Evolutionary conservation across 768 basidiomycete genomes (phyloP).

Genomic region (Chalciporus sphaerocephalus): DNA sequence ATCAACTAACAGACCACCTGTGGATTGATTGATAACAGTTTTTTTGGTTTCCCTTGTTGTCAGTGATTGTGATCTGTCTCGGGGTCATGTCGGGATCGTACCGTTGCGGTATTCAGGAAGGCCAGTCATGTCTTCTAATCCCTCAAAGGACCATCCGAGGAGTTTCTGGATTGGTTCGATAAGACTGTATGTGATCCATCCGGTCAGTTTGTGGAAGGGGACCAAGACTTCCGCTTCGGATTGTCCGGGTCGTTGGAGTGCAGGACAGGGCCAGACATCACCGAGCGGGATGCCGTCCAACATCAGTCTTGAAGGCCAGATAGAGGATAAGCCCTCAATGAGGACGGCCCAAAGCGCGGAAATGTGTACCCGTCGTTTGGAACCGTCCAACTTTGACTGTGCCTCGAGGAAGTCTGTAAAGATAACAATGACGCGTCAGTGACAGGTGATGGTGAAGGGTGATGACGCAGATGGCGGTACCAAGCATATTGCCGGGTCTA

Average conservation of each 20-base stretch:
- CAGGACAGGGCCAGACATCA: constrained; percentile 88
- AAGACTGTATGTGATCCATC: constrained; percentile 90
- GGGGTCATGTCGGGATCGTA: constrained; percentile 17
- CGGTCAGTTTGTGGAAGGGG: constrained; percentile 94
- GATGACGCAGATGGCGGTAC: constrained; percentile 36
- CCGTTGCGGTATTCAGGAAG: constrained; percentile 95
- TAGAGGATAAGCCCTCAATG: constrained; percentile 75
- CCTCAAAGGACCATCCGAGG: constrained; percentile 78
- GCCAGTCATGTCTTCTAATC: constrained; percentile 82
- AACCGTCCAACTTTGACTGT: constrained; percentile 43
- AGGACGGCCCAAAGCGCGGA: constrained; percentile 77
- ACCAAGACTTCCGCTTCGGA: constrained; percentile 68
- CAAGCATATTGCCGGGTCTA: constrained; percentile 78
- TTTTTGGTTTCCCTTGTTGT: too few relatives aligned
- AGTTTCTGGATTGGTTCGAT: constrained; percentile 77
- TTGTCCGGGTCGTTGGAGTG: constrained; percentile 32
- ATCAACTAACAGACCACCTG: constrained; percentile 87
- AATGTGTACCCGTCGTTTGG: constrained; percentile 56
- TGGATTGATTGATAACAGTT: not conserved
- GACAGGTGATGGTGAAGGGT: not conserved
- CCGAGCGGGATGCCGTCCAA: constrained; percentile 73
- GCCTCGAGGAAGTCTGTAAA: constrained; percentile 61
- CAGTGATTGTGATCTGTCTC: not conserved
- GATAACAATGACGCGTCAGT: not conserved
- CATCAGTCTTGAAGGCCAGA: constrained; percentile 80